A percentile compares a stretch with the other conserved stretches of the same genome.
phyloP scores from a whole-genome alignment of 169 alveolate species.

The Toxoplasma gondii region DNA sequence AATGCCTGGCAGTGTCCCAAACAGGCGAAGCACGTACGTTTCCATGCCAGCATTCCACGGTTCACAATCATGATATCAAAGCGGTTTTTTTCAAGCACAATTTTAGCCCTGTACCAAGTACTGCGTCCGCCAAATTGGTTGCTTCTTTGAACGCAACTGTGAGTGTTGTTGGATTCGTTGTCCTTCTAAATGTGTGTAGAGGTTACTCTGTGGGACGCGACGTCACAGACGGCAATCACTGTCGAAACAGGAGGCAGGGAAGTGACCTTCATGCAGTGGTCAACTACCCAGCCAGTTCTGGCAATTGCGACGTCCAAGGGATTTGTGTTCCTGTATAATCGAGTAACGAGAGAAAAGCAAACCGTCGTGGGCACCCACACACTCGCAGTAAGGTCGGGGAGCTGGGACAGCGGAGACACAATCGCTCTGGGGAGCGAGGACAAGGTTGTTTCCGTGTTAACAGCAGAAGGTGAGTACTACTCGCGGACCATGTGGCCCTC shows the following conservation, averaged over 20 bases:
- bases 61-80: too few relatives aligned
- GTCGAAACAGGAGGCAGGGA: constrained; percentile 72
- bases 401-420: constrained; percentile 82
- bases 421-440: constrained; percentile 87
- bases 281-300: constrained; percentile 79
- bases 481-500: not conserved
- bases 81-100: too few relatives aligned
- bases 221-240: constrained; percentile 71
- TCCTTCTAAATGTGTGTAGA: constrained; percentile 39
- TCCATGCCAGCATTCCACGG: too few relatives aligned
- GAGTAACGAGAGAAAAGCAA: constrained; percentile 80
- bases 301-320: constrained; percentile 90
- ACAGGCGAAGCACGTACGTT: constrained; percentile 70
- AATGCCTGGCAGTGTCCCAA: constrained; percentile 81
- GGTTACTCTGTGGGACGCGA: constrained; percentile 68
- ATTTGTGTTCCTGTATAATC: constrained; percentile 82
- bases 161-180: too few relatives aligned
- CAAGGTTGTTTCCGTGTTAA: constrained; percentile 82
- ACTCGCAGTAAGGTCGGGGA: constrained; percentile 82
- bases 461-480: constrained; percentile 75
- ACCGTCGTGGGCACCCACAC: constrained; percentile 87
- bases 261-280: constrained; percentile 82
- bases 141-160: too few relatives aligned
- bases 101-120: too few relatives aligned
- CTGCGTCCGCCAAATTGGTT: too few relatives aligned